Base-by-base conservation (phyloP, 371 early-diverging fungal genomes). In the Mucor ambiguus region DNA sequence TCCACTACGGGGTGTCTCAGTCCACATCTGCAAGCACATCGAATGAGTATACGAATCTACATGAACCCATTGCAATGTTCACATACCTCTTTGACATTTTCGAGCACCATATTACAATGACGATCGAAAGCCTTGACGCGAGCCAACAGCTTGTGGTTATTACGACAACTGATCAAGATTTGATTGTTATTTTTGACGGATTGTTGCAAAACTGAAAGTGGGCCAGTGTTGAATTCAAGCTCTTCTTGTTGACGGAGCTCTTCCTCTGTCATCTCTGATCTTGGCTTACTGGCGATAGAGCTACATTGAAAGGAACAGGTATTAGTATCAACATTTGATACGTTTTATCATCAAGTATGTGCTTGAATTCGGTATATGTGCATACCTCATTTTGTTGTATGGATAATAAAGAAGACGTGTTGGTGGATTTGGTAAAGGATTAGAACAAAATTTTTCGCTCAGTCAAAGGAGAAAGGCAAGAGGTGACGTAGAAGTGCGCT, bases 101-200 rank as follows among this genome's bases (percentile, higher is more conserved):
- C 98, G 61, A 98, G 84, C 11, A 98, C 97, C 97, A 98, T 96
- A 82, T 98, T 98, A 87, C 95, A 98, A 77, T 98, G 98, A 44
- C 98, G 90, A 84, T 98, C 98, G 74, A 98, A 98, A 49, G 98
- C 99, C 84, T 98, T 98, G 60, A 98, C 96, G 67, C 97, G 89
- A 28, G 96, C 99, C 26, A 98, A 82, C 63, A 98, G 85, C 80
- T 98, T 98, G 76, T 94, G 90, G 85, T 98, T 98, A 84, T 98
- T 98, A 76, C 99, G 88, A 77, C 93, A 94, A 74, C 89, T 94
- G 78, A 98, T 92, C 68, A 98, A 88, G 52, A 98, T 89, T 84
- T 97, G 97, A 55, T 94, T 93, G 86, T 94, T 93, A 85, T 95
- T 96, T 80, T 92, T 95, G 62, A 97, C 97, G 4, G 98, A 95